Percentiles rank a stretch among this genome's conserved stretches.
phyloP scores from a whole-genome alignment of 2,329 filamentous ascomycete species.

The Monosporascus sp. region DNA sequence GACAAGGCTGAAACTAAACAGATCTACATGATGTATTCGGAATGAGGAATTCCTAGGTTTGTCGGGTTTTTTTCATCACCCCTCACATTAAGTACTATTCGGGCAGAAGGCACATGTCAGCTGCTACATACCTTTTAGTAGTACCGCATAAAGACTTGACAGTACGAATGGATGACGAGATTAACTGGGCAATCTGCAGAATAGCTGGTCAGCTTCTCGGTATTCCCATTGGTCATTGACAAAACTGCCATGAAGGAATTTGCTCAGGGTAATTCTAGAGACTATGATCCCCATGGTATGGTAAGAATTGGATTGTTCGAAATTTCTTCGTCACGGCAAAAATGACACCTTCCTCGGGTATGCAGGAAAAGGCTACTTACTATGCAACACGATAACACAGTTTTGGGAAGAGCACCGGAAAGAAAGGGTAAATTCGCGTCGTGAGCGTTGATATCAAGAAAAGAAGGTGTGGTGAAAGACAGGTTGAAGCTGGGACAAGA shows the following conservation, averaged over 20 bases:
- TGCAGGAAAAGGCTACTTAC: neutral
- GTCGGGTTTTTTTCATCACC: slow-evolving; percentile 57
- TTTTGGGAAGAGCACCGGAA: neutral
- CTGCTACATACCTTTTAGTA: slow-evolving; percentile 40
- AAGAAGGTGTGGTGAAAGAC: neutral
- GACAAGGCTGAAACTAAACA: slow-evolving; percentile 66
- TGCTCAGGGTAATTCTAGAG: slow-evolving; percentile 55
- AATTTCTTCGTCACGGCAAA: slow-evolving; percentile 40
- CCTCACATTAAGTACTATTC: slow-evolving; percentile 26
- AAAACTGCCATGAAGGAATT: slow-evolving; percentile 10
- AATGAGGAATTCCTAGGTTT: slow-evolving; percentile 62
- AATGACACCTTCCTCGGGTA: neutral
- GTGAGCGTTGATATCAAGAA: too few species aligned
- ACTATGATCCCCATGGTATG: slow-evolving; percentile 48
- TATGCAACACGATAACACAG: neutral
- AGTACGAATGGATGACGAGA: neutral
- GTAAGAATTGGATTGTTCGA: slow-evolving; percentile 63
- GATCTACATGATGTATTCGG: slow-evolving; percentile 62
- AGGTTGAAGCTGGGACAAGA: slow-evolving; percentile 2
- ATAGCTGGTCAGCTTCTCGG: slow-evolving; percentile 11
- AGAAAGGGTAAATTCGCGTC: too few species aligned
- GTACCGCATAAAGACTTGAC: neutral
- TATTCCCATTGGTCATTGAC: neutral
- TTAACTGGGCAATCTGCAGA: neutral
- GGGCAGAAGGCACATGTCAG: slow-evolving; percentile 5